Evolutionary conservation across 345 rosid species (phyloP).

Genomic region (Brassica nigra): DNA sequence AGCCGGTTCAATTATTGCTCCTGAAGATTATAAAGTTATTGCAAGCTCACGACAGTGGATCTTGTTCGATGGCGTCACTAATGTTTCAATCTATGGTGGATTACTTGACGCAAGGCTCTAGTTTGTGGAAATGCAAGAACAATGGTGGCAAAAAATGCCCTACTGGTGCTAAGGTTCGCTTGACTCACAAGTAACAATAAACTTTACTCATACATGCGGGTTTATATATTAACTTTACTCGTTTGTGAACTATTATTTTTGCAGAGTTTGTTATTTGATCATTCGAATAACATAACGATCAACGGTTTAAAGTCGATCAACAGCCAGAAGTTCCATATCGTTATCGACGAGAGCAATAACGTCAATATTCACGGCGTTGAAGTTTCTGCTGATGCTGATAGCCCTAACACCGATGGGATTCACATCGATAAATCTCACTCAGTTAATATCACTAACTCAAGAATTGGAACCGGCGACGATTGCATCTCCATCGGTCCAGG

Average conservation of each 20-base stretch:
- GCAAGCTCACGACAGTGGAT: no score
- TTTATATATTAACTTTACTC: background rate
- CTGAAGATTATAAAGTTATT: no score
- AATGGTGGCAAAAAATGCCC: no score
- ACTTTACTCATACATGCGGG: no score
- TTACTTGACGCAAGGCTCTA: no score
- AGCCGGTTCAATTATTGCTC: no score
- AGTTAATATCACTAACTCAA: conserved; percentile 58
- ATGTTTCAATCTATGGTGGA: no score
- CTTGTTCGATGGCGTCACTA: no score
- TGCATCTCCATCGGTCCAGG: conserved; percentile 86
- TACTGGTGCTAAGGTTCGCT: no score
- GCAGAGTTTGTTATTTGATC: conserved; percentile 56
- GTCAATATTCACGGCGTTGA: conserved; percentile 56
- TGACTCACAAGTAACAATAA: no score
- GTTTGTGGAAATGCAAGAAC: no score
- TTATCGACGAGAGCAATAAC: conserved; percentile 49
- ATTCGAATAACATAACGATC: conserved; percentile 56
- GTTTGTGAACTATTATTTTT: background rate
- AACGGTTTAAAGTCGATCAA: conserved; percentile 59
- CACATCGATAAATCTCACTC: conserved; percentile 56
- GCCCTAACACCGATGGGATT: conserved; percentile 88
- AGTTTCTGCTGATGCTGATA: conserved; percentile 51
- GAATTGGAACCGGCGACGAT: conserved; percentile 78
- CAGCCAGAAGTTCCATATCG: conserved; percentile 72